Evolutionary conservation across 768 basidiomycete genomes (phyloP).

Genomic region (Glaciozyma martinii): DNA sequence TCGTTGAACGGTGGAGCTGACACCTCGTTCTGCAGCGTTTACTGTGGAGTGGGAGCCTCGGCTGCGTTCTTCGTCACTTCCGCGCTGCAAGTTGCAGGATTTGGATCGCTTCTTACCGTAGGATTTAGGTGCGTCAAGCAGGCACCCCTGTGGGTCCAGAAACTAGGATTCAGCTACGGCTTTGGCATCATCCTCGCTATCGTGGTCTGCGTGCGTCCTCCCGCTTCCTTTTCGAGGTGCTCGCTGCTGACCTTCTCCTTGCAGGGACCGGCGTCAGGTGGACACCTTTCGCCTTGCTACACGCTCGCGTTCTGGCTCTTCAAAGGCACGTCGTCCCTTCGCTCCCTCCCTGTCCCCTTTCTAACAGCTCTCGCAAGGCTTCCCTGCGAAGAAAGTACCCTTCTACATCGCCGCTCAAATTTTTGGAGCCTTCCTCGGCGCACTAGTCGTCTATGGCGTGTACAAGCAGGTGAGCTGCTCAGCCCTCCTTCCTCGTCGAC

Average conservation of each 20-base stretch:
- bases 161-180: conserved; percentile 54
- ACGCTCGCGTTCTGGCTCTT: conserved; percentile 34
- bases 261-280: conserved; percentile 47
- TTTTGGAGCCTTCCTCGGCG: conserved; percentile 57
- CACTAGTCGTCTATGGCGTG: conserved; percentile 54
- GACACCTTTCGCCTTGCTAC: conserved; percentile 61
- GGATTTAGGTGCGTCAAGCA: too few species aligned
- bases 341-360: too few species aligned
- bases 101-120: conserved; percentile 52
- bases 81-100: conserved; percentile 41
- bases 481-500: too few species aligned
- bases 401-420: conserved; percentile 63
- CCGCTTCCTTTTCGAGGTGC: neutral
- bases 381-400: conserved; percentile 75
- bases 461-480: conserved; percentile 44
- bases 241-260: conserved; percentile 44
- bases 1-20: too few species aligned
- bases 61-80: conserved; percentile 49
- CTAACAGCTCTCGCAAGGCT: conserved; percentile 50
- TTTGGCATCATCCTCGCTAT: conserved; percentile 47
- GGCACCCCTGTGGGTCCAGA: too few species aligned
- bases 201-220: neutral
- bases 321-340: too few species aligned
- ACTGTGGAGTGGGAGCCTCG: conserved; percentile 53
- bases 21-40: conserved; percentile 59